Conservation (phyloP, 805 yeast species). For the Monosporozyma aerobia region DNA sequence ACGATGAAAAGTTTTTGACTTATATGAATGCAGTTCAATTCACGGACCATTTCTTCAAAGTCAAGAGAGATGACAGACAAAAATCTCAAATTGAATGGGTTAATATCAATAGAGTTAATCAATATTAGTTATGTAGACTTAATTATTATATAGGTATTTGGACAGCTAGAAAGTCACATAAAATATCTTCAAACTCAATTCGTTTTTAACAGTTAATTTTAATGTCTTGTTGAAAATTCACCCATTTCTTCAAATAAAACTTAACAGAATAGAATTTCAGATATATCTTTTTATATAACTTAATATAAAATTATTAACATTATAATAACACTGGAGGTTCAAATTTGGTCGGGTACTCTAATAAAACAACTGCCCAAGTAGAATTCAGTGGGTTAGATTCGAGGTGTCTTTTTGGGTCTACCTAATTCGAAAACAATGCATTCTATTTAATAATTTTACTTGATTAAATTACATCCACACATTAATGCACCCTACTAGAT, state of each 20-base stretch:
- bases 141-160: too few relatives aligned
- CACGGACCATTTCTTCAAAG: constrained; percentile 78
- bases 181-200: too few relatives aligned
- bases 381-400: neutral
- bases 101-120: constrained; percentile 33
- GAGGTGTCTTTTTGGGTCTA: neutral
- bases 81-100: constrained; percentile 64
- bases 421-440: neutral
- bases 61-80: constrained; percentile 72
- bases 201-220: too few relatives aligned
- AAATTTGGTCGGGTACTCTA: too few relatives aligned
- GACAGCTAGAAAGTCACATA: too few relatives aligned
- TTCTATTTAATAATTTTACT: neutral
- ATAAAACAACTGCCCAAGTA: too few relatives aligned
- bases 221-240: too few relatives aligned
- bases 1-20: constrained; percentile 82
- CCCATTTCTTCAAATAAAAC: too few relatives aligned
- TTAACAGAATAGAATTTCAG: too few relatives aligned
- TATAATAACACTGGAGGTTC: too few relatives aligned
- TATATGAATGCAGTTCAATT: constrained; percentile 79
- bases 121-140: constrained; percentile 7
- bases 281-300: too few relatives aligned
- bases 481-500: neutral
- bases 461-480: neutral
- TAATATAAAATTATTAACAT: too few relatives aligned